These are phyloP conservation scores for Fusarium tanahbumbuense DNA, from an alignment of 2,329 filamentous ascomycete species.

Conservation along the genomic window DNA sequence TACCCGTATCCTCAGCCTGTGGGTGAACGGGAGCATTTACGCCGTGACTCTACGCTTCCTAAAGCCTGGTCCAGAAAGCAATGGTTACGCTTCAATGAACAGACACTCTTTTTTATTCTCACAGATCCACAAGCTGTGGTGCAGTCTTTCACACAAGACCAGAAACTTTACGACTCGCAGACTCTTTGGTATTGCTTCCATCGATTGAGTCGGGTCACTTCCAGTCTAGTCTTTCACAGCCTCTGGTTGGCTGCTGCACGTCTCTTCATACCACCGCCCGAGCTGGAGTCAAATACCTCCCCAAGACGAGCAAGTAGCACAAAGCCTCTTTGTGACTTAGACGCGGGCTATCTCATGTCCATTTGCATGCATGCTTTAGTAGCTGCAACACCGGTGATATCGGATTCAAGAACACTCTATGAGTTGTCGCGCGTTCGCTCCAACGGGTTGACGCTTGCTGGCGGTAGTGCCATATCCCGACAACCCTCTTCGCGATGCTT, in stretches of 20 bases:
- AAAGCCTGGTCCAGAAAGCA: slow-evolving; percentile 49
- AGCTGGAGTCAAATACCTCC: slow-evolving; percentile 53
- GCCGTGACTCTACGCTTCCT: slow-evolving; percentile 11
- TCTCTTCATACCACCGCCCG: slow-evolving; percentile 67
- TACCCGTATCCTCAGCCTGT: slow-evolving; percentile 26
- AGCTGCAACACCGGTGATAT: slow-evolving; percentile 65
- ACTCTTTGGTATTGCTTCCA: slow-evolving; percentile 73
- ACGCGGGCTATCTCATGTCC: slow-evolving; percentile 66
- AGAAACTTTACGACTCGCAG: slow-evolving; percentile 68
- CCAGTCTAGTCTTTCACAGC: slow-evolving; percentile 70
- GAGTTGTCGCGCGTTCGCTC: slow-evolving; percentile 72
- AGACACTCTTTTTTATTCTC: slow-evolving; percentile 72
- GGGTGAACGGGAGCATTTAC: slow-evolving; percentile 20
- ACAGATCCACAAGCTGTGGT: slow-evolving; percentile 67
- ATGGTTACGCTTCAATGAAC: slow-evolving; percentile 72
- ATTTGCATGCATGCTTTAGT: slow-evolving; percentile 73
- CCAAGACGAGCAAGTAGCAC: slow-evolving; percentile 45
- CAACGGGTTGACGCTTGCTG: slow-evolving; percentile 62
- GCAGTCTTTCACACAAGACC: slow-evolving; percentile 66
- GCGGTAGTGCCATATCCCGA: slow-evolving; percentile 58
- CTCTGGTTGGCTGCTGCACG: slow-evolving; percentile 71
- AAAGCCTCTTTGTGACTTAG: slow-evolving; percentile 58
- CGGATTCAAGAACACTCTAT: slow-evolving; percentile 61
- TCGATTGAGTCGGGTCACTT: slow-evolving; percentile 66
- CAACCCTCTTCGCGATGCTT: slow-evolving; percentile 65